Evolutionary conservation across 2,329 filamentous ascomycete genomes (phyloP).

Genomic region (Nigrograna mackinnonii): DNA sequence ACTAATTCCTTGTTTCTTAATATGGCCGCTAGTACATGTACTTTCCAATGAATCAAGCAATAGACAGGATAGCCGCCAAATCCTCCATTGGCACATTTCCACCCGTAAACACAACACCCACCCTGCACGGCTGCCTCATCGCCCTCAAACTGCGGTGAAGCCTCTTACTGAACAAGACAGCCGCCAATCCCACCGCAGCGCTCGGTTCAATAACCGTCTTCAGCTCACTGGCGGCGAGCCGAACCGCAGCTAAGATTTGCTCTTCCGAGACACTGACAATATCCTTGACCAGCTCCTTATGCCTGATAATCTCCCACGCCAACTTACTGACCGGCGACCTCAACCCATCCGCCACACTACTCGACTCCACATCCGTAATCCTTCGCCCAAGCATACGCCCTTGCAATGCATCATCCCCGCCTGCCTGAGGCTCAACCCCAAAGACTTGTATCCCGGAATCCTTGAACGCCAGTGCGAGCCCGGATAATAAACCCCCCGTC

Average conservation of each 20-base stretch:
- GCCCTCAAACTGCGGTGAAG: conserved; percentile 1
- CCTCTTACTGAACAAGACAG: conserved; percentile 6
- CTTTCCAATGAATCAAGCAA: too few species aligned
- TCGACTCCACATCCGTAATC: background rate
- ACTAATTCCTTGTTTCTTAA: too few species aligned
- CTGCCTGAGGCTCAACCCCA: conserved; percentile 8
- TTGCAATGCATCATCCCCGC: conserved; percentile 4
- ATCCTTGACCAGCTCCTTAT: conserved; percentile 5
- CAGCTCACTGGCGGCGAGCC: conserved; percentile 2
- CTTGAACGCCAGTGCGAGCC: conserved; percentile 9
- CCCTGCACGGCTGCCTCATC: background rate
- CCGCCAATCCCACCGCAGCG: conserved; percentile 12
- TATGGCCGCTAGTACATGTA: too few species aligned
- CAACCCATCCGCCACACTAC: conserved; percentile 12
- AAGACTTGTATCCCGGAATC: conserved; percentile 6
- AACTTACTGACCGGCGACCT: conserved; percentile 10
- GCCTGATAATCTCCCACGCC: conserved; percentile 11
- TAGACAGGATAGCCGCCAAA: background rate
- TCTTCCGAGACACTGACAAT: conserved; percentile 9
- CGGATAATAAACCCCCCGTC: conserved; percentile 13
- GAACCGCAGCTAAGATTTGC: conserved; percentile 7
- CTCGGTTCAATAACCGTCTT: conserved; percentile 12
- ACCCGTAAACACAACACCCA: conserved; percentile 9
- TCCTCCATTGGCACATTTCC: conserved; percentile 3
- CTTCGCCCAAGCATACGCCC: conserved; percentile 2